Evolutionary conservation across 2,329 filamentous ascomycete genomes (phyloP), one percentile per base, ranked within the genome.

Genomic region (Cercospora sp.): DNA sequence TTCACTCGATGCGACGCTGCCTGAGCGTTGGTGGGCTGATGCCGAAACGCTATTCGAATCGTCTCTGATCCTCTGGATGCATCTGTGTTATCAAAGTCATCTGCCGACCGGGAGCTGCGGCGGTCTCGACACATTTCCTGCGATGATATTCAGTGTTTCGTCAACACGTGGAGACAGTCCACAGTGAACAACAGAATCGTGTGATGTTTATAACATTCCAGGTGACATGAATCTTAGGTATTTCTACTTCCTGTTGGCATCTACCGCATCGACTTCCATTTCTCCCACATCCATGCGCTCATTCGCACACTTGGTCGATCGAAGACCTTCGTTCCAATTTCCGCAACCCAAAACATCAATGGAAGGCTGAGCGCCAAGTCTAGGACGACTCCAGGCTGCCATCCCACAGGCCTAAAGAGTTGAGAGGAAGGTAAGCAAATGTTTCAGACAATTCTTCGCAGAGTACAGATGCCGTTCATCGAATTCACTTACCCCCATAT

Each of bases 311-410:
- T 65, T n/a, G 72, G 72, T 26, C 55, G 64, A 65, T 73, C 72
- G 55, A 73, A 72, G 2, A 68, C 13, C 42, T 65, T 68, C 3
- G 72, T 73, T 4, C 71, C 72, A 10, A 73, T 65, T 31, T 73
- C 68, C 3, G 72, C 69, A 9, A 71, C 51, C 30, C 69, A 72
- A 33, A 73, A 67, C 48, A 70, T 69, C 9, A 71, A 63, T 2
- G 69, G 65, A 9, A 73, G 42, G 53, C 65, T 69, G 30, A 70
- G 45, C 3, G 48, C 53, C 9, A 72, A 59, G 28, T 65, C 65
- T 26, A 73, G 42, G 36, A 69, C 48, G 16, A 73, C 68, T n/a
- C 65, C 69, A 1, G 67, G 67, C 61, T 72, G 67, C 16, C 70
- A 51, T 1, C 71, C 72, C 13, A 55, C 45, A 4, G 66, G 64